A percentile compares a stretch with the other conserved stretches of the same genome.
phyloP scores from a whole-genome alignment of 257 asterid genomes.

The Fraxinus pennsylvanica region DNA sequence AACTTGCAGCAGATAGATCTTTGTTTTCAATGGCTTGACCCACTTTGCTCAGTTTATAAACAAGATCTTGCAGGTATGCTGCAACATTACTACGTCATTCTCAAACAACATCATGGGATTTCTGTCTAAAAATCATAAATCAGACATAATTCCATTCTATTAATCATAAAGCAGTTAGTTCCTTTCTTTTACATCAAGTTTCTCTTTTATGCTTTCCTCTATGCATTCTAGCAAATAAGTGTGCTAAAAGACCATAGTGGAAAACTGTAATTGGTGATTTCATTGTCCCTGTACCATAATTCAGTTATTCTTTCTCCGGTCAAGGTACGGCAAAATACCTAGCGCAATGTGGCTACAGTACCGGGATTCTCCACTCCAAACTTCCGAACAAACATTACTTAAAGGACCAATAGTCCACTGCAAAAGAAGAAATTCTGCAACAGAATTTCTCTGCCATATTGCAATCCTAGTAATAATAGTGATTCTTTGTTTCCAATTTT shows the following conservation, averaged over 20 bases:
- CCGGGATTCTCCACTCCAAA: too few relatives aligned
- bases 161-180: background rate
- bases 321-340: background rate
- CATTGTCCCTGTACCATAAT: background rate
- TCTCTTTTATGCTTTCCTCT: background rate
- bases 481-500: background rate
- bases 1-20: constrained; percentile 66
- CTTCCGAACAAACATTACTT: too few relatives aligned
- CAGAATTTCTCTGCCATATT: background rate
- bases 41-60: constrained; percentile 74
- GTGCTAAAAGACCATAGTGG: background rate
- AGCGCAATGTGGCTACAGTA: background rate
- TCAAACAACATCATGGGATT: background rate
- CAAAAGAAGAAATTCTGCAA: too few relatives aligned
- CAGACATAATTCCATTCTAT: background rate
- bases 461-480: background rate
- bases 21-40: constrained; percentile 86
- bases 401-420: too few relatives aligned
- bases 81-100: constrained; percentile 26
- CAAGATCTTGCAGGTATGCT: constrained; percentile 88
- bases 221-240: background rate
- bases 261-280: background rate
- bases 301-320: background rate
- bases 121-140: background rate
- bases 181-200: background rate